These are phyloP conservation scores for Gossypium herbaceum DNA, from an alignment of 345 rosid species.

Conservation along the genomic window DNA sequence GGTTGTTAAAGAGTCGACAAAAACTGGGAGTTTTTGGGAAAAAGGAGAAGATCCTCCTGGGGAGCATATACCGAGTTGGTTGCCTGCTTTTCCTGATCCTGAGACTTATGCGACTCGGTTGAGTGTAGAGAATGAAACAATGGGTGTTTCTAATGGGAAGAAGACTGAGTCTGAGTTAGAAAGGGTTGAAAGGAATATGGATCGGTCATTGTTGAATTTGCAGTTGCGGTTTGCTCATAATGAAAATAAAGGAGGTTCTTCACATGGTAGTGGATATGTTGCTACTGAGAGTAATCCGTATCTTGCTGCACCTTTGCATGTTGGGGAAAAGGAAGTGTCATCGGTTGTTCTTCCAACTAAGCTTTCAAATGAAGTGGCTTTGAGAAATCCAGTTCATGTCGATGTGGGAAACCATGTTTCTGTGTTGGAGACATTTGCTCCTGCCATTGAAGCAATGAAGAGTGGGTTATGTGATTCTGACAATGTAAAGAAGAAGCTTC, in stretches of 20 bases:
- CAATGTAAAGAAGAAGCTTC: constrained; percentile 35
- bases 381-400: constrained; percentile 22
- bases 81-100: constrained; percentile 67
- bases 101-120: constrained; percentile 26
- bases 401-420: constrained; percentile 32
- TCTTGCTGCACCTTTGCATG: constrained; percentile 56
- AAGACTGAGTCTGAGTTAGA: constrained; percentile 33
- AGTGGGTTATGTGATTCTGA: constrained; percentile 31
- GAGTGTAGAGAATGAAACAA: constrained; percentile 28
- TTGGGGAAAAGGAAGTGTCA: constrained; percentile 57
- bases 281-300: constrained; percentile 50
- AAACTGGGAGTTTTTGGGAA: constrained; percentile 42
- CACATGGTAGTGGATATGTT: constrained; percentile 29
- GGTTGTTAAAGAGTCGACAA: constrained; percentile 41
- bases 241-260: constrained; percentile 37
- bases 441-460: constrained; percentile 45
- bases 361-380: constrained; percentile 33
- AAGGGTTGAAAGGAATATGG: constrained; percentile 28
- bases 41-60: constrained; percentile 59
- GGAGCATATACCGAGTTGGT: constrained; percentile 77
- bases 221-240: constrained; percentile 33
- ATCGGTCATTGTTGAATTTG: constrained; percentile 32
- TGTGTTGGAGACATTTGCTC: constrained; percentile 46
- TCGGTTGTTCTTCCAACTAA: constrained; percentile 46
- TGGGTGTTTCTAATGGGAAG: constrained; percentile 21